Evolutionary conservation across 2,329 filamentous ascomycete genomes (phyloP), one percentile per base, ranked within the genome.

Genomic region (Triangularia verruculosa): DNA sequence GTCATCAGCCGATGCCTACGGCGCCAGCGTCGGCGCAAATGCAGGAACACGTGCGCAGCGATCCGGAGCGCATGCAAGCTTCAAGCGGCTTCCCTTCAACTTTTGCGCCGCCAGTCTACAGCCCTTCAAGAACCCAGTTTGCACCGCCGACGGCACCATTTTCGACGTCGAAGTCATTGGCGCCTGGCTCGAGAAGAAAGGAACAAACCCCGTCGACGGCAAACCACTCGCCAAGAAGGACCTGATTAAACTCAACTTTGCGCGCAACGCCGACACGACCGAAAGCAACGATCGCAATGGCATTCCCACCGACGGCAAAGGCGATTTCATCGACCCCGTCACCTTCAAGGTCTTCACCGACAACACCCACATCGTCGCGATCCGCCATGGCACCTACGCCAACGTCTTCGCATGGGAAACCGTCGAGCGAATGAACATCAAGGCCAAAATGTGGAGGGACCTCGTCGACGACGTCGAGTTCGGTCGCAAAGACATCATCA

Each of bases 381-480:
- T 99, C 67, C 84, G 87, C 63, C 87, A 90, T 76, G 87, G 86
- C 61, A 90, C 83, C 61, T 94, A 93, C 63, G 94, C 94, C 57
- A 99, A 99, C 77, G 95, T 97, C 4, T 99, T 98, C 74, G 89
- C 93, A 1, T 97, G 90, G 86, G 96, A 99, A 72, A 99, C 96
- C 1, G 87, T 99, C 39, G 92, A 98, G 77, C 86, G 91, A 71
- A 86, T 99, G 79, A 99, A 99, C 76, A 89, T 99, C 77, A 98
- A 98, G 80, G 84, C 92, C 57, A 98, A 97, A 84, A 90, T 96
- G 80, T 99, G 95, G 95, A 85, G 83, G 68, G 95, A 99, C 77
- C 78, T 99, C 52, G 84, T 98, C 8, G 92, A 90, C 72, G 94
- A 99, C 70, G 84, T 88, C 66, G 90, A 93, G 64, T 99, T 99